Evolutionary conservation across 73 alveolate species (phyloP).

Genomic region (Uronychia setigera): DNA sequence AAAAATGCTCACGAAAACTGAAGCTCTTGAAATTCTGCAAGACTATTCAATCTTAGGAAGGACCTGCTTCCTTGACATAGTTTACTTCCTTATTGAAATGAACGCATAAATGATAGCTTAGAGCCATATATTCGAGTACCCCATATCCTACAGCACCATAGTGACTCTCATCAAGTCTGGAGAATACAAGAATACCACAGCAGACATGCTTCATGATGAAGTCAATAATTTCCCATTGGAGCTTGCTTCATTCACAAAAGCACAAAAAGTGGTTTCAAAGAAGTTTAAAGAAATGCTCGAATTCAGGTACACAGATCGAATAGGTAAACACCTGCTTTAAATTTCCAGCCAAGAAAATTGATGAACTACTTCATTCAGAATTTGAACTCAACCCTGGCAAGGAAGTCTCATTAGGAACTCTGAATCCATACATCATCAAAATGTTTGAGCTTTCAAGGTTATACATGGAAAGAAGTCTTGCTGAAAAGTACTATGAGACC

Average conservation of each 20-base stretch:
- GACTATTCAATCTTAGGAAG: slow-evolving; percentile 64
- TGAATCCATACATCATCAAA: slow-evolving; percentile 64
- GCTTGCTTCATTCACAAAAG: slow-evolving; percentile 30
- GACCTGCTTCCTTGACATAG: slow-evolving; percentile 42
- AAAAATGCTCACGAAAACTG: slow-evolving; percentile 56
- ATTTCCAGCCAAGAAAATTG: slow-evolving; percentile 44
- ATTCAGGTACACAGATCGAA: slow-evolving; percentile 43
- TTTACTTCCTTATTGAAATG: slow-evolving; percentile 34
- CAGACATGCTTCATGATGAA: slow-evolving; percentile 12
- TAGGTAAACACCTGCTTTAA: not conserved
- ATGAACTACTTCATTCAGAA: slow-evolving; percentile 44
- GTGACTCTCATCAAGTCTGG: slow-evolving; percentile 26
- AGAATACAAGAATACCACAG: slow-evolving; percentile 27
- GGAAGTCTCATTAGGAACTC: slow-evolving; percentile 42
- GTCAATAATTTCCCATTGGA: slow-evolving; percentile 48
- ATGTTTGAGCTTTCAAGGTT: slow-evolving; percentile 54
- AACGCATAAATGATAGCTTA: slow-evolving; percentile 22
- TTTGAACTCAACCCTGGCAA: slow-evolving; percentile 51
- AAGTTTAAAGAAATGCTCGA: slow-evolving; percentile 55
- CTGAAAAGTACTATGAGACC: slow-evolving; percentile 48
- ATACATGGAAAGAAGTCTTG: slow-evolving; percentile 42
- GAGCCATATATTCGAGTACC: slow-evolving; percentile 48
- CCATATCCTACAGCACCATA: slow-evolving; percentile 27
- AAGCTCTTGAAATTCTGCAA: slow-evolving; percentile 42
- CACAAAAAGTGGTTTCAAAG: slow-evolving; percentile 36